These are phyloP conservation scores for Draba incana DNA, from an alignment of 345 rosid genomes.

Conservation along the genomic window DNA sequence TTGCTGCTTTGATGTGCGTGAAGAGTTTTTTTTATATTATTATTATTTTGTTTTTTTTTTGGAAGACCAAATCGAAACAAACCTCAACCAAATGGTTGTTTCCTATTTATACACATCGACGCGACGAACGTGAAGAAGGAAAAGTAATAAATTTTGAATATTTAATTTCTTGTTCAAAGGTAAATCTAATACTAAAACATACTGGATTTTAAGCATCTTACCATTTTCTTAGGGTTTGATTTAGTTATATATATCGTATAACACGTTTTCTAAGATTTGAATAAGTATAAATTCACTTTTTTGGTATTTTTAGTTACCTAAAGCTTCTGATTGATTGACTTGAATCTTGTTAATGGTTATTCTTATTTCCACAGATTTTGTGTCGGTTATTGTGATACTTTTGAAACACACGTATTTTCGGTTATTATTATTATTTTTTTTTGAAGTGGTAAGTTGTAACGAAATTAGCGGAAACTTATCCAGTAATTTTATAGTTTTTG, in stretches of 20 bases:
- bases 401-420: not conserved
- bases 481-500: constrained; percentile 9
- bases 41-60: not conserved
- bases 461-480: constrained; percentile 26
- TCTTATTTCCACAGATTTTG: not conserved
- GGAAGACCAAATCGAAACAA: constrained; percentile 37
- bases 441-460: constrained; percentile 28
- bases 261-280: constrained; percentile 9
- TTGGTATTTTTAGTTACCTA: constrained; percentile 28
- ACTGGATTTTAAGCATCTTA: not conserved
- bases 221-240: constrained; percentile 19
- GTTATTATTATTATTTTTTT: constrained; percentile 7
- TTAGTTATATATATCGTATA: constrained; percentile 2
- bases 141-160: not conserved
- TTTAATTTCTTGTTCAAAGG: constrained; percentile 28
- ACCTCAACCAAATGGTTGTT: constrained; percentile 39
- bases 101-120: constrained; percentile 45
- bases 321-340: constrained; percentile 3
- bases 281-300: not conserved
- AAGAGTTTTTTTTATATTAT: constrained; percentile 27
- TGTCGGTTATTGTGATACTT: constrained; percentile 14
- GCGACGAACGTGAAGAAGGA: constrained; percentile 19
- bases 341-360: constrained; percentile 20
- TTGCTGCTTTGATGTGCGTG: constrained; percentile 43
- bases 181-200: not conserved